Evolutionary conservation across 257 asterid species (phyloP), one percentile per base, ranked within the genome.

Genomic region (Primulina eburnea): DNA sequence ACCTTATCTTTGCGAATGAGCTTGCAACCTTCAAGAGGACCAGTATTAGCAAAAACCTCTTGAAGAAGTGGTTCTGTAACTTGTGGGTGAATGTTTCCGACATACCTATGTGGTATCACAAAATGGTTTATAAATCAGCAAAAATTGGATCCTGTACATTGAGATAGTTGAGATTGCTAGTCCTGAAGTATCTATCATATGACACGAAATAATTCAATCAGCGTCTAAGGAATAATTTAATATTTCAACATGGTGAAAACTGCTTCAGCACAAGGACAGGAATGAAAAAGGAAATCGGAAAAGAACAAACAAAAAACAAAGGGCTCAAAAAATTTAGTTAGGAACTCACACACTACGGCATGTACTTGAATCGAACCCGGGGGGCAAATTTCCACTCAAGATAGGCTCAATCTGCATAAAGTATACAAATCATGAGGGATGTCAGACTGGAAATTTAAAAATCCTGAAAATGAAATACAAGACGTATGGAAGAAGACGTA

Each of bases 291-390:
- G 47, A 70, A 62, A 59, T 12, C 17, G 14, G 68, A 52, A 53
- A 33, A 43, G 65, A 52, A 53, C 30, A 38, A 43, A 11, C 4
- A 40, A 5, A 66, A 69, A 74, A 38, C 55, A 18, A 73, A 68
- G 20, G 38, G 37, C 8, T 60, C 12, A 47, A 33, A 70, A 35
- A 71, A 63, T 12, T 68, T 35, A 65, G 62, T n/a, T 64, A 74
- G 77, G 69, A 65, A 89, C 96, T 87, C 85, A 89, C 97, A 91
- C 97, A 69, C 96, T 87, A 85, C 96, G 92, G 86, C 97, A 89
- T 77, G 92, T 78, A 80, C 81, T 87, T 69, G 96, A 78, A 84
- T 91, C 95, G 55, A 91, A 91, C 30, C 97, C 94, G 71, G 96
- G 90, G 29, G 96, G 96, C 80, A 88, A 81, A 79, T 90, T 90